These are phyloP conservation scores for Naganishia vishniacii DNA, from an alignment of 768 basidiomycete species.

Conservation along the genomic window DNA sequence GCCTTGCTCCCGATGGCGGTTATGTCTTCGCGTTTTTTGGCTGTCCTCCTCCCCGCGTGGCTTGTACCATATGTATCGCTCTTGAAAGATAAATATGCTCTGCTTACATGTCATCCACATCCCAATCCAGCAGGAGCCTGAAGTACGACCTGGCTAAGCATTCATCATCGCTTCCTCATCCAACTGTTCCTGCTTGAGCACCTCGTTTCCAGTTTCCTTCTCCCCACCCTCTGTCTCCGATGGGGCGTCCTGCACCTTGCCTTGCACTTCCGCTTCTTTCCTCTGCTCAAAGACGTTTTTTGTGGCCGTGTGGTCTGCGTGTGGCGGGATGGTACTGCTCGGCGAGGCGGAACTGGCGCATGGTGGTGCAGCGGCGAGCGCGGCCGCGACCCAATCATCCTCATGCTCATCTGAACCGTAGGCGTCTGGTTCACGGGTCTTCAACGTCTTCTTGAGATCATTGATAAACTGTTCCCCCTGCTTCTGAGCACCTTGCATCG, in stretches of 20 bases:
- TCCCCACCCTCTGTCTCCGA: neutral
- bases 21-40: neutral
- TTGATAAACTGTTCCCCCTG: conserved; percentile 15
- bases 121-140: too few species aligned
- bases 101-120: neutral
- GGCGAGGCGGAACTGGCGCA: neutral
- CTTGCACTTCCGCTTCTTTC: conserved; percentile 10
- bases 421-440: conserved; percentile 18
- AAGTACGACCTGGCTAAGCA: too few species aligned
- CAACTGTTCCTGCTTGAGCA: conserved; percentile 19
- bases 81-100: neutral
- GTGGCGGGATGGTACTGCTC: neutral
- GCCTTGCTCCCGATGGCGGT: neutral
- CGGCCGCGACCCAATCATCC: conserved; percentile 6
- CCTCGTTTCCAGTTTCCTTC: neutral
- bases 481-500: conserved; percentile 1
- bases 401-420: conserved; percentile 16
- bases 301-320: neutral
- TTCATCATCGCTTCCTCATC: conserved; percentile 27
- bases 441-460: conserved; percentile 6
- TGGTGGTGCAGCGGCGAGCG: neutral
- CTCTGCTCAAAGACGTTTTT: conserved; percentile 14
- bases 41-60: neutral
- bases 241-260: conserved; percentile 6
- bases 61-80: conserved; percentile 1